phyloP scores from a whole-genome alignment of 2,329 filamentous ascomycete genomes.

The Graphilbum fragrans region DNA sequence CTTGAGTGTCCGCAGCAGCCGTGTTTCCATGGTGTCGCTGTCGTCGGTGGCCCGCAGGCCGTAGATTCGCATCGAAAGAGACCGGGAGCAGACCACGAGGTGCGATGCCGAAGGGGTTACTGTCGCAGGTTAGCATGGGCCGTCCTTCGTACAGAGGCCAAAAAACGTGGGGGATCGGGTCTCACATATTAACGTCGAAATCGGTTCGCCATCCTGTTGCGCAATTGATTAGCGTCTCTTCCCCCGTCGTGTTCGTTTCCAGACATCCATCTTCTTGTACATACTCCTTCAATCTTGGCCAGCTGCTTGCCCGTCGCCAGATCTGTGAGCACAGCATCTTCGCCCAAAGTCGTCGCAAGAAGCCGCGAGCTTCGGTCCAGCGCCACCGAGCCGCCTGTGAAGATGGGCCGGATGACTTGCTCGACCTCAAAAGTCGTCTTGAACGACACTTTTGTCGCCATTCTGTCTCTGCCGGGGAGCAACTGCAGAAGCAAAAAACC shows the following conservation, averaged over 20 bases:
- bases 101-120: conserved; percentile 84
- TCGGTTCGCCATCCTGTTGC: conserved; percentile 61
- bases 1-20: conserved; percentile 69
- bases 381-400: conserved; percentile 79
- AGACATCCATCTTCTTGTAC: conserved; percentile 7
- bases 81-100: conserved; percentile 83
- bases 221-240: not conserved
- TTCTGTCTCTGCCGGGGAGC: conserved; percentile 17
- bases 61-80: conserved; percentile 92
- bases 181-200: conserved; percentile 53
- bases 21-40: conserved; percentile 46
- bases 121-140: conserved; percentile 18
- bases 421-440: conserved; percentile 86
- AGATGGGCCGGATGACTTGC: conserved; percentile 81
- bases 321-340: conserved; percentile 82
- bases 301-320: conserved; percentile 72
- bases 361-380: conserved; percentile 72
- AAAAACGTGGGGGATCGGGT: not conserved
- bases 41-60: conserved; percentile 49
- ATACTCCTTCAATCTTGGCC: conserved; percentile 75
- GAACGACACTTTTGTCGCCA: conserved; percentile 50
- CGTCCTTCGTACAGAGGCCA: no score
- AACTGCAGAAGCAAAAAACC: not conserved
- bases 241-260: not conserved
- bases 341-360: conserved; percentile 79